Evolutionary conservation across 192 early-diverging fungal genomes (phyloP).

Genomic region (Chytriomyces sp.): DNA sequence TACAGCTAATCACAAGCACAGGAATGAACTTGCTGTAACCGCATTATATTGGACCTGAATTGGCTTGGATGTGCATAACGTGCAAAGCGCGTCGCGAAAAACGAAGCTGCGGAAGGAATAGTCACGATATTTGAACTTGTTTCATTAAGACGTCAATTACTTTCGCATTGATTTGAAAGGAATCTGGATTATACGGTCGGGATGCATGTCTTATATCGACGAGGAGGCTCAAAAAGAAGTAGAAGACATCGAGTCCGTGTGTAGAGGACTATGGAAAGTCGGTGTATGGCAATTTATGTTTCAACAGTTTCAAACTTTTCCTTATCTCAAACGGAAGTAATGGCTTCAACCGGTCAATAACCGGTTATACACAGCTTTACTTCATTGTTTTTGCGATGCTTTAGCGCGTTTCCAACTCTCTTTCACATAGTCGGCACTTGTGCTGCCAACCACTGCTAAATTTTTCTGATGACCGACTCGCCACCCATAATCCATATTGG

Average conservation of each 20-base stretch:
- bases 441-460: slow-evolving; percentile 35
- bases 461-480: slow-evolving; percentile 1
- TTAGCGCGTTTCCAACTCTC: slow-evolving; percentile 29
- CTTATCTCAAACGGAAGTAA: not conserved
- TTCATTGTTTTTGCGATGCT: not conserved
- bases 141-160: slow-evolving; percentile 2
- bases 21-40: slow-evolving; percentile 87
- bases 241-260: slow-evolving; percentile 63
- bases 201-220: slow-evolving; percentile 66
- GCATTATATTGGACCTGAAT: slow-evolving; percentile 95
- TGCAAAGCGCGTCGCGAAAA: slow-evolving; percentile 70
- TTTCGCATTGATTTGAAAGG: too few species aligned
- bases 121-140: slow-evolving; percentile 74
- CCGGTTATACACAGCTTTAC: not conserved
- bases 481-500: slow-evolving; percentile 42
- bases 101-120: slow-evolving; percentile 68
- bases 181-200: slow-evolving; percentile 92
- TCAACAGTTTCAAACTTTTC: not conserved
- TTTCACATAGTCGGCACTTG: slow-evolving; percentile 34
- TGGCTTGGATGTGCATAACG: slow-evolving; percentile 95
- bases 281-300: not conserved
- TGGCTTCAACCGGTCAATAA: not conserved
- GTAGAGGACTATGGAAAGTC: slow-evolving; percentile 13
- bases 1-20: too few species aligned
- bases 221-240: slow-evolving; percentile 81